Conservation (phyloP, 2,329 filamentous ascomycete genomes). For the Lizonia empirigonia region DNA sequence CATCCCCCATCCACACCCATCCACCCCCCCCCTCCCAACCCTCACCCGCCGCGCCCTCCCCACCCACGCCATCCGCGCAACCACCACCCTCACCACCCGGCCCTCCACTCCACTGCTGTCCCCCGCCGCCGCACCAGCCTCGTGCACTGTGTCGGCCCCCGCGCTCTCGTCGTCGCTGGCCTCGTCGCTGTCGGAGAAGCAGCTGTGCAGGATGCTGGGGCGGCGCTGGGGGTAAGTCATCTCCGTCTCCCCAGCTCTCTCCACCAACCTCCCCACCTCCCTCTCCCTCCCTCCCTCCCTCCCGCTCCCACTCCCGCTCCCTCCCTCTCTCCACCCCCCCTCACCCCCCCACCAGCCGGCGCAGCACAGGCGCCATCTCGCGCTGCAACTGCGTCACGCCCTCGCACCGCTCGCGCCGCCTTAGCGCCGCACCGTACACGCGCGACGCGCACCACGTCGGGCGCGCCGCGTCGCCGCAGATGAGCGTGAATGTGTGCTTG, state of each 20-base stretch:
- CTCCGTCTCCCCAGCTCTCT: too few relatives aligned
- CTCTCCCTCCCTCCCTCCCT: too few relatives aligned
- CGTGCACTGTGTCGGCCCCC: too few relatives aligned
- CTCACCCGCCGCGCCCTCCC: background rate
- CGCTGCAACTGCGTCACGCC: constrained; percentile 5
- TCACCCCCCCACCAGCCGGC: background rate
- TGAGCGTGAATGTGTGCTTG: constrained; percentile 23
- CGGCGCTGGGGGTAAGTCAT: too few relatives aligned
- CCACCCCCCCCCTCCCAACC: background rate
- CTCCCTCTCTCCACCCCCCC: too few relatives aligned
- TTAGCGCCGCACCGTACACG: background rate
- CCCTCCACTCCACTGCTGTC: background rate
- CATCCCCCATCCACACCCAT: background rate
- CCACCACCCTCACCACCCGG: background rate
- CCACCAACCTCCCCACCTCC: too few relatives aligned
- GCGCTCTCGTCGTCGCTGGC: too few relatives aligned
- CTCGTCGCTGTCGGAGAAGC: too few relatives aligned
- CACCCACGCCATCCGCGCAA: constrained; percentile 2
- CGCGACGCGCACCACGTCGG: constrained; percentile 8
- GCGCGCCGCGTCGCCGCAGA: constrained; percentile 1
- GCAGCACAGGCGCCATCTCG: constrained; percentile 14
- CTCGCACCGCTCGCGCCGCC: background rate
- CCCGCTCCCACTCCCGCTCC: too few relatives aligned
- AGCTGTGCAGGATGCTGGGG: too few relatives aligned
- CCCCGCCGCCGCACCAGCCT: too few relatives aligned